Percentiles rank a stretch among this genome's conserved stretches.
phyloP scores from a whole-genome alignment of 1,139 yeast genomes.

The Geotrichum bryndzae region DNA sequence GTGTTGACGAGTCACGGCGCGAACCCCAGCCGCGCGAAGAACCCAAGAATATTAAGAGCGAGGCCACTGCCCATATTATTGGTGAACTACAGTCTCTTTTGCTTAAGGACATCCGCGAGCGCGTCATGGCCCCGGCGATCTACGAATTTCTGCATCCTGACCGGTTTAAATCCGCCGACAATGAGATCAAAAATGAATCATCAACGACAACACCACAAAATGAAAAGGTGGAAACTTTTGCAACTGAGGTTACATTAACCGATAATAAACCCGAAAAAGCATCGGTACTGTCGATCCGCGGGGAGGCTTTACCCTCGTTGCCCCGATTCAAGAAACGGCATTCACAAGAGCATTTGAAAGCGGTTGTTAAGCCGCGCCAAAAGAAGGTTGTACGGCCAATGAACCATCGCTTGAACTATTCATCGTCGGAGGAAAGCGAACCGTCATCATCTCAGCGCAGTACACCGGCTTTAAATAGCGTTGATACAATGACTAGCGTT shows the following conservation, averaged over 20 bases:
- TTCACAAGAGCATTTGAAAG: constrained; percentile 4
- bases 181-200: constrained; percentile 5
- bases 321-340: constrained; percentile 48
- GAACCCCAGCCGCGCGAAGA: neutral
- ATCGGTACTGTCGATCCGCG: neutral
- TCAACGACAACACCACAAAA: constrained; percentile 18
- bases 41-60: constrained; percentile 38
- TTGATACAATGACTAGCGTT: neutral
- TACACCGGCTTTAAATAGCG: constrained; percentile 34
- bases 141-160: constrained; percentile 57
- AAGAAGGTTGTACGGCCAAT: constrained; percentile 46
- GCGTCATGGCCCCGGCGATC: constrained; percentile 66
- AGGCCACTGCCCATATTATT: constrained; percentile 53
- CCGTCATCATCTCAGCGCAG: constrained; percentile 31
- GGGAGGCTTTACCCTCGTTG: constrained; percentile 30
- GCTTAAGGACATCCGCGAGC: constrained; percentile 67
- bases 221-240: constrained; percentile 20
- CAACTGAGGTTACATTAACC: constrained; percentile 28
- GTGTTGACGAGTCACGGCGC: neutral
- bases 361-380: constrained; percentile 21
- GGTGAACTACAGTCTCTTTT: constrained; percentile 61
- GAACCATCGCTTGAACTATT: constrained; percentile 65
- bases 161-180: constrained; percentile 47
- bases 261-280: constrained; percentile 4
- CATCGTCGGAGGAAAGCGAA: constrained; percentile 44